Conservation (phyloP, 805 yeast species). For the Saccharomycopsis capsularis region DNA sequence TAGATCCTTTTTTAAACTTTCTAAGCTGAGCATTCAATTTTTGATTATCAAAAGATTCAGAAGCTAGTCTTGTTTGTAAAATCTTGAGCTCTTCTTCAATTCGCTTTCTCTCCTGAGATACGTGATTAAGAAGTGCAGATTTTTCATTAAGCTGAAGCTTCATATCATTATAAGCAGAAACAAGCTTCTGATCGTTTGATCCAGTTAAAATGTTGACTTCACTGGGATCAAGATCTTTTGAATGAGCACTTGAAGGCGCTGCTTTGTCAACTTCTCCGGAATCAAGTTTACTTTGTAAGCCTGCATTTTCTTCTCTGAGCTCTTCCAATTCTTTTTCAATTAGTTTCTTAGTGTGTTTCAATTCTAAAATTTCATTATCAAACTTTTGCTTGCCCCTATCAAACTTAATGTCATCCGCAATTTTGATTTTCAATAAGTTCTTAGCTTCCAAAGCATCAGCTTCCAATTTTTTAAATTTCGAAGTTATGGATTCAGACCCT, state of each 20-base stretch:
- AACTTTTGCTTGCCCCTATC: constrained; percentile 39
- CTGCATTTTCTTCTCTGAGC: constrained; percentile 27
- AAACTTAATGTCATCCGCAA: constrained; percentile 37
- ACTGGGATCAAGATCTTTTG: not conserved
- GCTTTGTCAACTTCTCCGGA: not conserved
- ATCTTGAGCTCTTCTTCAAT: constrained; percentile 51
- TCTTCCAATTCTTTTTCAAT: constrained; percentile 24
- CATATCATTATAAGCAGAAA: constrained; percentile 39
- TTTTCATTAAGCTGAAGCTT: constrained; percentile 48
- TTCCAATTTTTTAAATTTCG: constrained; percentile 31
- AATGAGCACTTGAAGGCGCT: not conserved
- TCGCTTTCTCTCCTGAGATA: constrained; percentile 36
- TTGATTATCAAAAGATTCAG: constrained; percentile 55
- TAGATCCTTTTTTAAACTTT: constrained; percentile 29
- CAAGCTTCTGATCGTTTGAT: constrained; percentile 18
- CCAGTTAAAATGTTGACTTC: not conserved
- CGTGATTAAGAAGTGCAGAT: constrained; percentile 41
- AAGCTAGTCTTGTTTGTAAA: constrained; percentile 56
- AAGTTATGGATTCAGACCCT: constrained; percentile 26
- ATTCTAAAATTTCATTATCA: constrained; percentile 34
- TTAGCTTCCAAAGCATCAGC: constrained; percentile 39
- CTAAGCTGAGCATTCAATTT: constrained; percentile 38
- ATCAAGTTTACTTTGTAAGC: constrained; percentile 12
- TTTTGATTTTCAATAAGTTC: constrained; percentile 35
- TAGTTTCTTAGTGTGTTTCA: constrained; percentile 28